Percentiles rank a stretch among this genome's conserved stretches.
phyloP scores from a whole-genome alignment of 2,329 filamentous ascomycete species.

The Trichocomaceae sp. region DNA sequence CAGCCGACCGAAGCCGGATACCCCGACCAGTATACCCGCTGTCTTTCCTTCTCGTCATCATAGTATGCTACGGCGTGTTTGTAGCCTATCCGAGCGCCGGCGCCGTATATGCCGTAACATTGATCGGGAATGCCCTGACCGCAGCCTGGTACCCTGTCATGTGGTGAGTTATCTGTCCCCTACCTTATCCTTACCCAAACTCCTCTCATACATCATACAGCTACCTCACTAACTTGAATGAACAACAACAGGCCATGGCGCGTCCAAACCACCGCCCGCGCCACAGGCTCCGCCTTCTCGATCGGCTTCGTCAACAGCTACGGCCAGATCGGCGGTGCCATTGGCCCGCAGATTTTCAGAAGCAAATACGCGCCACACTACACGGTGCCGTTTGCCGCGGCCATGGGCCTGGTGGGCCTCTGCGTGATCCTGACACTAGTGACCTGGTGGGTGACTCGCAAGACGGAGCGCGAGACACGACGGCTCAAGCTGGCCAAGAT shows the following conservation, averaged over 20 bases:
- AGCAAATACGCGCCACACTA: too few species aligned
- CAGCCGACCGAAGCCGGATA: constrained; percentile 39
- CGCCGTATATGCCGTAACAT: constrained; percentile 43
- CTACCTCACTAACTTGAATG: neutral
- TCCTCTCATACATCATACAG: too few species aligned
- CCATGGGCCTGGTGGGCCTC: constrained; percentile 13
- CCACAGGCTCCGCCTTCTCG: constrained; percentile 46
- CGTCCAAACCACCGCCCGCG: constrained; percentile 41
- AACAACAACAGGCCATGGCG: constrained; percentile 42
- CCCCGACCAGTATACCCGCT: constrained; percentile 43
- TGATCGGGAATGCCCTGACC: constrained; percentile 40
- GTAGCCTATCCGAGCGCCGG: constrained; percentile 42
- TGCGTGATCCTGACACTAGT: too few species aligned
- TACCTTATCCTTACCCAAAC: too few species aligned
- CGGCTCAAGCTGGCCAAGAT: too few species aligned
- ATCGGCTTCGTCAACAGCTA: constrained; percentile 50
- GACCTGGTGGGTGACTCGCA: too few species aligned
- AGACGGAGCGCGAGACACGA: too few species aligned
- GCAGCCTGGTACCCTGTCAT: constrained; percentile 45
- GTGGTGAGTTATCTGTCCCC: constrained; percentile 36
- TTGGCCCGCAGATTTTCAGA: too few species aligned
- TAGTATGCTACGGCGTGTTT: constrained; percentile 42
- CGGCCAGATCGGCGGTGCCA: constrained; percentile 40
- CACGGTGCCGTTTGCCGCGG: too few species aligned
- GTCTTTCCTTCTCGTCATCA: constrained; percentile 38